Conservation (phyloP, 768 basidiomycete species). For the Holtermanniella nyarrowii region DNA sequence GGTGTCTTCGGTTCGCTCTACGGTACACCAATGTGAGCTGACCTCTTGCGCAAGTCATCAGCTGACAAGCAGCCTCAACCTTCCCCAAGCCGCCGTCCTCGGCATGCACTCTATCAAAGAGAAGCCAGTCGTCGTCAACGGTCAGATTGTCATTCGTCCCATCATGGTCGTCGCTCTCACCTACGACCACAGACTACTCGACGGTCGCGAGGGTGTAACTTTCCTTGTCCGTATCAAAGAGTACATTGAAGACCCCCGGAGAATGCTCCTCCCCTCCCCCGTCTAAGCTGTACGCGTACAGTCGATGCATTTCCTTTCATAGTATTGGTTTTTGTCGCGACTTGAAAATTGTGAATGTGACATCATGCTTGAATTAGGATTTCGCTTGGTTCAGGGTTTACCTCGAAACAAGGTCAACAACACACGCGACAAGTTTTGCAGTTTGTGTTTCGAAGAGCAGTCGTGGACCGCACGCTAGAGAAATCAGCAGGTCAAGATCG, state of each 20-base stretch:
- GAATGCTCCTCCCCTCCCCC: constrained; percentile 51
- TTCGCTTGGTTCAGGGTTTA: no score
- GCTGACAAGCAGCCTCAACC: constrained; percentile 56
- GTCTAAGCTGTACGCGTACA: constrained; percentile 3
- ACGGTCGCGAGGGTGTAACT: constrained; percentile 90
- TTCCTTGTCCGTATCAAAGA: constrained; percentile 94
- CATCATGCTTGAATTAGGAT: no score
- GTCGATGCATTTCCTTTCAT: background rate
- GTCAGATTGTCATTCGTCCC: constrained; percentile 90
- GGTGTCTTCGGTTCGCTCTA: constrained; percentile 96
- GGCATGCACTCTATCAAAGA: constrained; percentile 98
- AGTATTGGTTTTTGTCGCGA: no score
- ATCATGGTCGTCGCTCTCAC: constrained; percentile 78
- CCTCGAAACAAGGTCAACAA: no score
- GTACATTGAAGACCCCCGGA: constrained; percentile 87
- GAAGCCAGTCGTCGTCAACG: constrained; percentile 76
- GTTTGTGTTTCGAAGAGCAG: no score
- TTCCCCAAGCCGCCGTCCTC: constrained; percentile 87
- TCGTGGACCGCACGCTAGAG: no score
- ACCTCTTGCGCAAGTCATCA: background rate
- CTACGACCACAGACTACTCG: constrained; percentile 90
- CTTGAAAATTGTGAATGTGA: no score
- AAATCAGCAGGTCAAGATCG: no score
- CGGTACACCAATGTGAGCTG: constrained; percentile 74
- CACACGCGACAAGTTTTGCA: no score